phyloP scores from a whole-genome alignment of 768 basidiomycete species.

The Gloeophyllum trabeum region DNA sequence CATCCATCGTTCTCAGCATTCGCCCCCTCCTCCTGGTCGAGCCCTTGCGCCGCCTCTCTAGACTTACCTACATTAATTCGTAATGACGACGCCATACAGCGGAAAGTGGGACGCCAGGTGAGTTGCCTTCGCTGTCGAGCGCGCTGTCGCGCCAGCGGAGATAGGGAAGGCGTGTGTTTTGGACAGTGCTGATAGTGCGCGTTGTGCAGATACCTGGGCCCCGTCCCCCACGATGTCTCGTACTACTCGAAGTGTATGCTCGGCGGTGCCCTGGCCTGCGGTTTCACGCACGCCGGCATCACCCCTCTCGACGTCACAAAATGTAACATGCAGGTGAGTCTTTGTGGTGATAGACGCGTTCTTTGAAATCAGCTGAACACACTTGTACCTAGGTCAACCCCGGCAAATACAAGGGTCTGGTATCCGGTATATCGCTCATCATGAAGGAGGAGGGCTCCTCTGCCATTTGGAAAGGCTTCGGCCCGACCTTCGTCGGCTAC shows the following conservation, averaged over 20 bases:
- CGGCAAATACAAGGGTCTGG: conserved; percentile 59
- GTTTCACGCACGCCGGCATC: conserved; percentile 80
- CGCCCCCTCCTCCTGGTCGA: too few species aligned
- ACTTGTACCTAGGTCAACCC: conserved; percentile 51
- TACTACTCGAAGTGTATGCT: conserved; percentile 86
- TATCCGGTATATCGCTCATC: conserved; percentile 50
- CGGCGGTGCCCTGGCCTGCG: conserved; percentile 81
- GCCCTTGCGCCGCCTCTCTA: too few species aligned
- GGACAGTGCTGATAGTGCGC: conserved; percentile 1
- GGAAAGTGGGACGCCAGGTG: conserved; percentile 74
- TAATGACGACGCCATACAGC: conserved; percentile 36
- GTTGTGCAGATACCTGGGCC: conserved; percentile 42
- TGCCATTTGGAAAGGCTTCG: conserved; percentile 92
- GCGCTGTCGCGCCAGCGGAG: background rate
- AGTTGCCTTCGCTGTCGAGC: conserved; percentile 6
- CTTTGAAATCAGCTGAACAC: background rate
- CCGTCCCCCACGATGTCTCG: conserved; percentile 60
- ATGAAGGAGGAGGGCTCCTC: conserved; percentile 70
- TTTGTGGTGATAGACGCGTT: background rate
- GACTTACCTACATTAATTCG: too few species aligned
- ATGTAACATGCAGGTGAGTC: conserved; percentile 81
- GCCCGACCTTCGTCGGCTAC: conserved; percentile 89
- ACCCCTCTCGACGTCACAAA: conserved; percentile 84
- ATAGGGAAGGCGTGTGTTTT: background rate
- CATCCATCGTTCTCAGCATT: too few species aligned